A percentile compares a stretch with the other conserved stretches of the same genome.
Evolutionary conservation across 2,329 filamentous ascomycete species (phyloP).

Genomic region (Tolypocladium tundrense): DNA sequence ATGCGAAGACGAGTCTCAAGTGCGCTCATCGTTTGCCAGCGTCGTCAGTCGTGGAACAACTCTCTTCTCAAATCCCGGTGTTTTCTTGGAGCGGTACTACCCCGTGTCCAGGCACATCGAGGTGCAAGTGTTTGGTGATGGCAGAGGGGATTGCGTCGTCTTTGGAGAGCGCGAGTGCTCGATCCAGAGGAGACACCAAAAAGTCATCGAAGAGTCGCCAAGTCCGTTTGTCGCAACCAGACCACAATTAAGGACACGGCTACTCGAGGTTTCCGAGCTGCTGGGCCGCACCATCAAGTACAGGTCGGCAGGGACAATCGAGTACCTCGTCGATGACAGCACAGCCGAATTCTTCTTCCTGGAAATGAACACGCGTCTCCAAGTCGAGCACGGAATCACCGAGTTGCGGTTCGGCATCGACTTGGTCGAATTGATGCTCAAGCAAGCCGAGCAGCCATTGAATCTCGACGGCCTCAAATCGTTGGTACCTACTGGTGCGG

Average conservation of each 20-base stretch:
- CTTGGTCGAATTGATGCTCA: constrained; percentile 45
- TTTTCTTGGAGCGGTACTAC: constrained; percentile 56
- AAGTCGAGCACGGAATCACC: constrained; percentile 71
- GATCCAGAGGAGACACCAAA: constrained; percentile 58
- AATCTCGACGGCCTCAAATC: constrained; percentile 6
- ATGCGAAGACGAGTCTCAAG: constrained; percentile 37
- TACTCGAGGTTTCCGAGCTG: constrained; percentile 8
- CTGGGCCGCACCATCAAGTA: constrained; percentile 16
- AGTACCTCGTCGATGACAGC: constrained; percentile 55
- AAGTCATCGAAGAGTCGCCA: constrained; percentile 61
- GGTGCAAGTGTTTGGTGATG: constrained; percentile 57
- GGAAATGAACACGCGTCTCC: constrained; percentile 50
- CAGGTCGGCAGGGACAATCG: constrained; percentile 23
- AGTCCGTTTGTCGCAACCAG: constrained; percentile 43
- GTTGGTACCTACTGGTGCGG: constrained; percentile 12
- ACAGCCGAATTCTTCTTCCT: constrained; percentile 49
- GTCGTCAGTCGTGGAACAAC: constrained; percentile 45
- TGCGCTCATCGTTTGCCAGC: constrained; percentile 40
- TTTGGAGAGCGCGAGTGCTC: constrained; percentile 60
- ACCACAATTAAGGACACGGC: constrained; percentile 17
- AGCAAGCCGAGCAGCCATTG: constrained; percentile 15
- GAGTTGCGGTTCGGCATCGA: constrained; percentile 67
- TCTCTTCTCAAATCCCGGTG: constrained; percentile 49
- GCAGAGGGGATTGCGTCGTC: constrained; percentile 35
- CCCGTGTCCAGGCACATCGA: constrained; percentile 55